Percentiles rank a stretch among this genome's conserved stretches.
Evolutionary conservation across 177 flowering plant genomes (phyloP).

Genomic region (Telopea speciosissima): DNA sequence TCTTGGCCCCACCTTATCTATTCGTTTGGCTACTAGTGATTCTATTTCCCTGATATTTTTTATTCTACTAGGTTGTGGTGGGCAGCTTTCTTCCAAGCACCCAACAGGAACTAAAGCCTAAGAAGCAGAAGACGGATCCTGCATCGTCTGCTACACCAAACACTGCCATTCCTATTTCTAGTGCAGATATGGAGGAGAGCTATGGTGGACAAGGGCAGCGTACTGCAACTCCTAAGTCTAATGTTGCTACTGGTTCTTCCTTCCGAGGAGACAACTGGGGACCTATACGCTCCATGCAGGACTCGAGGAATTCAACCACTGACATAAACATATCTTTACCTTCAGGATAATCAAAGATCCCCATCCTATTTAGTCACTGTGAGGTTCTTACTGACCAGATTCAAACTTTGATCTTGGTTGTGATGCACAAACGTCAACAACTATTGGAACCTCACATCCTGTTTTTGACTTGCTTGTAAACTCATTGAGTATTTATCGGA

Average conservation of each 20-base stretch:
- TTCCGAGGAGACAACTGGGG: constrained; percentile 75
- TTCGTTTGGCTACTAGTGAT: neutral
- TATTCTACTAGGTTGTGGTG: constrained; percentile 60
- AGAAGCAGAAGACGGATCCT: constrained; percentile 54
- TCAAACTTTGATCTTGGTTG: constrained; percentile 9
- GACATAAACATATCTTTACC: constrained; percentile 68
- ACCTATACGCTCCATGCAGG: constrained; percentile 41
- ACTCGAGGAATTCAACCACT: constrained; percentile 51
- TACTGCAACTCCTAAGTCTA: constrained; percentile 29
- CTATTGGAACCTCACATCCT: constrained; percentile 13
- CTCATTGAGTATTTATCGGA: constrained; percentile 15
- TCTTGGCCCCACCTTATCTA: neutral
- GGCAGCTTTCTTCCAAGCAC: constrained; percentile 81
- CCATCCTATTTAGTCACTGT: constrained; percentile 4
- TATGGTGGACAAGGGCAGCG: constrained; percentile 27
- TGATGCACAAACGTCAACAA: constrained; percentile 1
- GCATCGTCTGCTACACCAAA: constrained; percentile 29
- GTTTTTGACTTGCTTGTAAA: constrained; percentile 26
- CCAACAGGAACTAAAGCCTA: constrained; percentile 74
- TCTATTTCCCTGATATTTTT: neutral
- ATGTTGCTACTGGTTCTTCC: constrained; percentile 37
- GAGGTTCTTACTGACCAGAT: constrained; percentile 29
- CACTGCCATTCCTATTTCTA: constrained; percentile 52
- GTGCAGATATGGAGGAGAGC: constrained; percentile 38
- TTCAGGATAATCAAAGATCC: constrained; percentile 26